Base-by-base conservation (phyloP, 2,329 filamentous ascomycete species). In the Exophiala calicioides region DNA sequence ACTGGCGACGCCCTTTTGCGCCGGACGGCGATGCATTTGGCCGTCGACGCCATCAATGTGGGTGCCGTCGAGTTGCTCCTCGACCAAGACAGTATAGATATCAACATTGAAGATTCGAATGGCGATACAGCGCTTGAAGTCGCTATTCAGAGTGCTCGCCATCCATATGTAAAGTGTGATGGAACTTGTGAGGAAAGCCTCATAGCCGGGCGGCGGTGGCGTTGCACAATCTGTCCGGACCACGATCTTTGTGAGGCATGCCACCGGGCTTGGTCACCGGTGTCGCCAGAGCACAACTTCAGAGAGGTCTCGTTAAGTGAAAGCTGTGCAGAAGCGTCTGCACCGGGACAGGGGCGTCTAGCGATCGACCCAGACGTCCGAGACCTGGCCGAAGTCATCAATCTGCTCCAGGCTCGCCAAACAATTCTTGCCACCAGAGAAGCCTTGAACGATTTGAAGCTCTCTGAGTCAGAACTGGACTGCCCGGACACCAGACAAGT, bases 11-110 rank as follows among this genome's bases (percentile, higher is more conserved):
- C 42, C 5, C 19, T 36, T 7, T 43, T 27, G 12, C 26, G 51
- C 1, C 37, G 38, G 26, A 54, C 51, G 20, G 51, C 51, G 23
- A 19, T 54, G 10, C 48, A 54, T 39, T 26, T 52, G 13, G 50
- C 52, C 4, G 37, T 55, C 13, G 24, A 34, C 15, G 29, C 36
- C 7, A 21, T 29, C 5, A 52, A 52, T 39, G 16, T 38, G 5
- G 26, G 32, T 5, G 40, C 39, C 5, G 40, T 55, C 10, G 38
- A 46, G 36, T 18, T 23, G 13, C 34, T 55, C 23, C 21, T 53
- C 12, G 36, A 43, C 12, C 24, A 30, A 3, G 51, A 39, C 2
- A 34, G 38, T 4, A 12, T 36, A 8, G 38, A 38, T 16, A 16
- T 20, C 27, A 33, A 18, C 5, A 26, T 45, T 15, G 5, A n/a